A percentile compares a stretch with the other conserved stretches of the same genome.
These are phyloP conservation scores for Quillaja saponaria DNA, from an alignment of 306 rosid species.

Conservation along the genomic window DNA sequence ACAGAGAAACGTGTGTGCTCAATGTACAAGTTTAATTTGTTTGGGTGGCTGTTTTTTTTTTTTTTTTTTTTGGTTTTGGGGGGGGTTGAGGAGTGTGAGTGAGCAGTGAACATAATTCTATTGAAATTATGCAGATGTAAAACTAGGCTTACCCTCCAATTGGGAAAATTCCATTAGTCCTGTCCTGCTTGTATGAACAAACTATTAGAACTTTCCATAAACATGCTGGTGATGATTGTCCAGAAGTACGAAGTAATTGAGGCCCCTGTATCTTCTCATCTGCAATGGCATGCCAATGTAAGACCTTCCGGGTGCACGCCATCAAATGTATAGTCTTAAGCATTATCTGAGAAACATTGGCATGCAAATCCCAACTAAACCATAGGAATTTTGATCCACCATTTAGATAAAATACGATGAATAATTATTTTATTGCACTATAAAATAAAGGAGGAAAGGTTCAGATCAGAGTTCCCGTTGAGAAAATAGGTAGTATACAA, in stretches of 20 bases:
- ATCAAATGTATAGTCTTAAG: conserved; percentile 27
- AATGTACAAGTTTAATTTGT: conserved; percentile 4
- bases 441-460: conserved; percentile 27
- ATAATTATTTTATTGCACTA: conserved; percentile 15
- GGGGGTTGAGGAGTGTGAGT: no score
- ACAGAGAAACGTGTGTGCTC: conserved; percentile 1
- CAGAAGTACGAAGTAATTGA: conserved; percentile 40
- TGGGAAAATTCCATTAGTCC: conserved; percentile 34
- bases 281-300: conserved; percentile 71
- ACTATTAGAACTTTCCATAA: conserved; percentile 38
- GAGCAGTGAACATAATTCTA: no score
- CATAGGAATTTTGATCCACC: conserved; percentile 15
- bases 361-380: conserved; percentile 24
- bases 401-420: conserved; percentile 9
- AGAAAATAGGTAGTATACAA: conserved; percentile 27
- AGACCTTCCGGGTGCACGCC: conserved; percentile 43
- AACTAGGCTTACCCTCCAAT: conserved; percentile 54
- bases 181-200: conserved; percentile 29
- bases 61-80: no score
- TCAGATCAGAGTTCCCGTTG: conserved; percentile 36
- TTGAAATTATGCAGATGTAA: no score
- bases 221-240: conserved; percentile 45
- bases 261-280: conserved; percentile 72
- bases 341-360: conserved; percentile 28
- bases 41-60: neutral